Conservation (phyloP, 768 basidiomycete species). For the Panellus pusillus region DNA sequence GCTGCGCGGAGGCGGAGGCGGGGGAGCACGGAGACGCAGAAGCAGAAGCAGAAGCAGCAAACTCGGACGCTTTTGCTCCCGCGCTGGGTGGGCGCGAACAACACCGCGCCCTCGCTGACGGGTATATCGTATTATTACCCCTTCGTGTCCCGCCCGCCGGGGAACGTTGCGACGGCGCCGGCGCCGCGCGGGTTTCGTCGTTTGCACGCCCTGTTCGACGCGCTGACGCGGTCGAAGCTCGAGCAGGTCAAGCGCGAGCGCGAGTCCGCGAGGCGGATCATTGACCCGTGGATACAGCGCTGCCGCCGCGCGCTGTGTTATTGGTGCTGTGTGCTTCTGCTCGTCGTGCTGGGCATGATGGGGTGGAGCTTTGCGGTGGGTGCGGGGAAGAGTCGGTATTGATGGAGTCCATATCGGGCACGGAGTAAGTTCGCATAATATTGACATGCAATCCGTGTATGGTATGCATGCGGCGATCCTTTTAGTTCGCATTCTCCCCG, state of each 20-base stretch:
- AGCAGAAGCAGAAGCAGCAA: not conserved
- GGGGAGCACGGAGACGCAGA: not conserved
- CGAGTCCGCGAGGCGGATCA: constrained; percentile 18
- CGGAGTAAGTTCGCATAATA: too few species aligned
- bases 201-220: constrained; percentile 15
- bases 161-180: constrained; percentile 11
- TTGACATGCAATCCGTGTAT: too few species aligned
- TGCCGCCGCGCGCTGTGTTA: constrained; percentile 21
- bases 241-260: constrained; percentile 8
- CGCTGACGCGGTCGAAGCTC: constrained; percentile 13
- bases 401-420: too few species aligned
- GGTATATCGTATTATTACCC: constrained; percentile 24
- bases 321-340: constrained; percentile 1
- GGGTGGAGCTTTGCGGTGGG: constrained; percentile 21
- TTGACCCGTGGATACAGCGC: constrained; percentile 21
- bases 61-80: constrained; percentile 13
- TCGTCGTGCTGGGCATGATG: constrained; percentile 13
- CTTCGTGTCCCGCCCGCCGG: constrained; percentile 20
- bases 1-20: not conserved
- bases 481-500: too few species aligned
- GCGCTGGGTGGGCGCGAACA: constrained; percentile 17
- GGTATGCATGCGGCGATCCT: too few species aligned
- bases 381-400: constrained; percentile 4
- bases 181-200: constrained; percentile 8
- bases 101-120: constrained; percentile 11